These are phyloP conservation scores for Colletotrichum orchidophilum DNA, from an alignment of 2,329 filamentous ascomycete species.

Conservation along the genomic window DNA sequence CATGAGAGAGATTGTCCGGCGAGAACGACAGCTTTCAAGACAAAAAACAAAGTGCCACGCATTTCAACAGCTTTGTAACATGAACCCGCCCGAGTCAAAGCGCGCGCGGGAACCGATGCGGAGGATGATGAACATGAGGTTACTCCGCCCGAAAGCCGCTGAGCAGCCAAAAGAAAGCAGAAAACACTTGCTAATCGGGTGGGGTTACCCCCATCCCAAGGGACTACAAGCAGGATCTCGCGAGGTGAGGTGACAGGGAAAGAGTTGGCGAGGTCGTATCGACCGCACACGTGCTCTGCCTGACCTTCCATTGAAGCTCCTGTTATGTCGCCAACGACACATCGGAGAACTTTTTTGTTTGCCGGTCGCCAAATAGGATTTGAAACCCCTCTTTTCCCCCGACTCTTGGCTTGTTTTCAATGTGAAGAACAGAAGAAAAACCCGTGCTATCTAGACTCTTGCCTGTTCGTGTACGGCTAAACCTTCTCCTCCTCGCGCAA, in stretches of 20 bases:
- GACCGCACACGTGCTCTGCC: slow-evolving; percentile 17
- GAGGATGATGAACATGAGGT: neutral
- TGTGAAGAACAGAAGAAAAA: slow-evolving; percentile 9
- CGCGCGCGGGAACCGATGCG: slow-evolving; percentile 5
- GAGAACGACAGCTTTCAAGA: neutral
- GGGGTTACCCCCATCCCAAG: slow-evolving; percentile 5
- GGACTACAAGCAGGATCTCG: slow-evolving; percentile 12
- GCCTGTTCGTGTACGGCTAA: slow-evolving; percentile 8
- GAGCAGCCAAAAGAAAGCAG: slow-evolving; percentile 5
- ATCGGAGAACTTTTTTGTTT: neutral
- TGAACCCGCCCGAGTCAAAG: slow-evolving; percentile 9
- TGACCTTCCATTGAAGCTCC: slow-evolving; percentile 19
- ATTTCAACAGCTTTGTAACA: slow-evolving; percentile 11
- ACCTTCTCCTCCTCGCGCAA: neutral
- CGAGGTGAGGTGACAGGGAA: slow-evolving; percentile 8
- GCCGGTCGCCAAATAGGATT: neutral
- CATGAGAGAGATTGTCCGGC: neutral
- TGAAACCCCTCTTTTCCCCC: neutral
- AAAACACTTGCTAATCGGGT: slow-evolving; percentile 9
- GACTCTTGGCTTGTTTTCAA: slow-evolving; percentile 20
- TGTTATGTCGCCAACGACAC: neutral
- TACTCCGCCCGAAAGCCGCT: neutral
- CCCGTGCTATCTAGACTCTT: slow-evolving; percentile 2
- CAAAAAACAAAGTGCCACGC: slow-evolving; percentile 9
- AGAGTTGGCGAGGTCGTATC: slow-evolving; percentile 23